Conservation (phyloP, 2,329 filamentous ascomycete genomes). For the Elsinoe australis region DNA sequence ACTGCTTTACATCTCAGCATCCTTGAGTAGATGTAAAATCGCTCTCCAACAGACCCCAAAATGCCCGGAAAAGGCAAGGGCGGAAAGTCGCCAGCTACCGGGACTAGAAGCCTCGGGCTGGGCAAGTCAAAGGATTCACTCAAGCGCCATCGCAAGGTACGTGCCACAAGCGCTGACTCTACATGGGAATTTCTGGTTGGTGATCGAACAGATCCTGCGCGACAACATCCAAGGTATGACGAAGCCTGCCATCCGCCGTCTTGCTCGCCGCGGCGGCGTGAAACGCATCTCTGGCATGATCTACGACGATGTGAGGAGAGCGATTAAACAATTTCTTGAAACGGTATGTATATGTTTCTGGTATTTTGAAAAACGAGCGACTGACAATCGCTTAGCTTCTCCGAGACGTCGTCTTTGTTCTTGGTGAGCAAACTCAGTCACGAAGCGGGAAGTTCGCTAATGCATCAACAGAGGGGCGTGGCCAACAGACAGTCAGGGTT, state of each 20-base stretch:
- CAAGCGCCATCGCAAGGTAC: constrained; percentile 6
- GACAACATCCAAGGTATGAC: constrained; percentile 99
- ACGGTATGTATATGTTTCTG: not conserved
- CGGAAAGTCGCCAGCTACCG: not conserved
- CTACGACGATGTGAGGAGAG: constrained; percentile 75
- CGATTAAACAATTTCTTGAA: constrained; percentile 77
- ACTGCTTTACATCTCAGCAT: too few relatives aligned
- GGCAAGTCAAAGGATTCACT: not conserved
- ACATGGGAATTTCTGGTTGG: not conserved
- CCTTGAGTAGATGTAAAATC: not conserved
- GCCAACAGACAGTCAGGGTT: not conserved
- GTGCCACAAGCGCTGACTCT: not conserved
- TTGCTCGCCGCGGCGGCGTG: constrained; percentile 97
- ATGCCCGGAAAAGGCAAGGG: constrained; percentile 5
- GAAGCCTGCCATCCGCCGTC: constrained; percentile 96
- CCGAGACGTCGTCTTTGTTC: not conserved
- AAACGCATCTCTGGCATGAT: constrained; percentile 99
- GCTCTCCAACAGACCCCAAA: not conserved
- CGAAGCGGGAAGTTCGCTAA: too few relatives aligned
- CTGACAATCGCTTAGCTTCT: not conserved
- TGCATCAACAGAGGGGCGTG: not conserved
- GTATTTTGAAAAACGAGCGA: not conserved
- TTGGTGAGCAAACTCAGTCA: too few relatives aligned
- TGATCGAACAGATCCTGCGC: constrained; percentile 69
- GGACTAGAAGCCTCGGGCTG: not conserved